Evolutionary conservation across 768 basidiomycete genomes (phyloP).

Genomic region (Rhodotorula diobovata): DNA sequence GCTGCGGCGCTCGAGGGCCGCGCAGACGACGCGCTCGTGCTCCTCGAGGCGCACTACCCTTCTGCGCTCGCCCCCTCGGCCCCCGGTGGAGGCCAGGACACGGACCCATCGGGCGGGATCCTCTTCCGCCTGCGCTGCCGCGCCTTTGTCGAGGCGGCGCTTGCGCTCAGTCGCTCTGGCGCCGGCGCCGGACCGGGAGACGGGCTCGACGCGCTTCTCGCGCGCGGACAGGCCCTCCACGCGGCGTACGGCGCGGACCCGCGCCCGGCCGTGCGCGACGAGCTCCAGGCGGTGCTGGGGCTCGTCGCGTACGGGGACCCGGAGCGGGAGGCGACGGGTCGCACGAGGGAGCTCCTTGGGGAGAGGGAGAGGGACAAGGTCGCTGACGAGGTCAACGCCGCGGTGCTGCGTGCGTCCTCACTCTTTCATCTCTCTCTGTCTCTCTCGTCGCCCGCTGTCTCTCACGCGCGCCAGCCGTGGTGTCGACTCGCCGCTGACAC

Average conservation of each 20-base stretch:
- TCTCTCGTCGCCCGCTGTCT: neutral
- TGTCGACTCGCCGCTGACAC: no score
- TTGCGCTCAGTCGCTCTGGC: slow-evolving; percentile 61
- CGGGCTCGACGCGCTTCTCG: slow-evolving; percentile 62
- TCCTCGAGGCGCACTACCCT: slow-evolving; percentile 59
- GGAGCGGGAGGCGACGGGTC: slow-evolving; percentile 53
- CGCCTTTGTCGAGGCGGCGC: slow-evolving; percentile 75
- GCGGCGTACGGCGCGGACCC: slow-evolving; percentile 63
- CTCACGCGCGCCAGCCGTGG: no score
- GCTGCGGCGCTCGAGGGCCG: slow-evolving; percentile 65
- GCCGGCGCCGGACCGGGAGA: slow-evolving; percentile 36
- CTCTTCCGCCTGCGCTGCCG: slow-evolving; percentile 77
- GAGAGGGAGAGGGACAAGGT: slow-evolving; percentile 57
- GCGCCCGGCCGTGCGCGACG: slow-evolving; percentile 61
- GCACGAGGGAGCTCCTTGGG: slow-evolving; percentile 61
- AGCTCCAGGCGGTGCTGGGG: slow-evolving; percentile 70
- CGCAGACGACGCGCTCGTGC: slow-evolving; percentile 62
- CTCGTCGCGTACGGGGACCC: slow-evolving; percentile 78
- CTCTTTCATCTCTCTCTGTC: neutral
- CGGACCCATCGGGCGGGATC: slow-evolving; percentile 60
- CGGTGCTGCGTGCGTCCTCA: slow-evolving; percentile 64
- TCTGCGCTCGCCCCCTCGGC: slow-evolving; percentile 57
- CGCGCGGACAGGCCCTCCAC: slow-evolving; percentile 68
- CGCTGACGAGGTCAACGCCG: slow-evolving; percentile 64
- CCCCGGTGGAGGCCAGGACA: slow-evolving; percentile 51